phyloP scores from a whole-genome alignment of 306 rosid species.

The Prunus kanzakura region DNA sequence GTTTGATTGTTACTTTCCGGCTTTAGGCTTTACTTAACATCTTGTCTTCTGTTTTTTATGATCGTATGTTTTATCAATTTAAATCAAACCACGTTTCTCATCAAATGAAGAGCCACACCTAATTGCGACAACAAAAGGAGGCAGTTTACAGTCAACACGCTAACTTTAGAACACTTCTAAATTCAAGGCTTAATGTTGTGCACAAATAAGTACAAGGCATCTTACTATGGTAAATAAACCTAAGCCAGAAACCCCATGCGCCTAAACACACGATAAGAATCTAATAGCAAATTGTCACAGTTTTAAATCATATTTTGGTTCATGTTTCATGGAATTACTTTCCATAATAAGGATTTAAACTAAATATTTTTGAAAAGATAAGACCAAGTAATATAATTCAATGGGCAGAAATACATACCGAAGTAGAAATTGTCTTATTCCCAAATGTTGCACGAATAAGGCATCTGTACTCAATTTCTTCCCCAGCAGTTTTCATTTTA shows the following conservation, averaged over 20 bases:
- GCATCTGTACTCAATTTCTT: conserved; percentile 73
- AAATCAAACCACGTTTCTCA: too few relatives aligned
- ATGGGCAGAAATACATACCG: conserved; percentile 45
- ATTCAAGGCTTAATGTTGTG: background rate
- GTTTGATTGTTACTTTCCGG: background rate
- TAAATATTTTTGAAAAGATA: background rate
- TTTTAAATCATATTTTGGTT: background rate
- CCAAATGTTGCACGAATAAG: conserved; percentile 93
- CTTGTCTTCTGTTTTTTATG: too few relatives aligned
- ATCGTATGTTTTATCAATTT: too few relatives aligned
- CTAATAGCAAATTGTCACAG: background rate
- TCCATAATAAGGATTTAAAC: background rate
- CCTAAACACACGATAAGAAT: background rate
- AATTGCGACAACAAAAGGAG: too few relatives aligned
- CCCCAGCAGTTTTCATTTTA: conserved; percentile 64
- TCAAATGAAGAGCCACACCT: too few relatives aligned
- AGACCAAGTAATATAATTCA: background rate
- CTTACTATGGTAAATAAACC: background rate
- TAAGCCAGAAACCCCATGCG: background rate
- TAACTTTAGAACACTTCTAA: background rate
- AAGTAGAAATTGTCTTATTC: conserved; percentile 82
- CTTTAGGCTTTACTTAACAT: background rate
- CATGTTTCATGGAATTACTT: background rate
- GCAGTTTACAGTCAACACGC: too few relatives aligned
- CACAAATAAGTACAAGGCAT: background rate